Evolutionary conservation across 345 rosid genomes (phyloP), one percentile per base, ranked within the genome.

Genomic region (Pistacia vera): DNA sequence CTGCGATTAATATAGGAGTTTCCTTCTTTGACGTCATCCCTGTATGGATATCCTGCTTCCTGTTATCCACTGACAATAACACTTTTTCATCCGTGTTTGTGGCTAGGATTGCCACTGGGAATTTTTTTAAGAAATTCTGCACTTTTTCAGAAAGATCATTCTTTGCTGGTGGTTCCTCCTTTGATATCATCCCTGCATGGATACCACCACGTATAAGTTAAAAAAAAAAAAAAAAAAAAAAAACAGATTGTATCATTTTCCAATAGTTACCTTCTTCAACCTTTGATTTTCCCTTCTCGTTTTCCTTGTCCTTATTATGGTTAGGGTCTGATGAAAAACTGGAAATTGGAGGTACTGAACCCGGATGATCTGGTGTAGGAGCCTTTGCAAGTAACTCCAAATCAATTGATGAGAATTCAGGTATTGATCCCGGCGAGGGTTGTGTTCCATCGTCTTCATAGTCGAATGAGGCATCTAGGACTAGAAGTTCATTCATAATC

Each of bases 401-500:
- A 30, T 30, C 33, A 30, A 30, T 30, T 30, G 33, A 30, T 30
- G 33, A 30, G 33, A 30, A 30, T 30, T 30, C 33, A 2, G 33
- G 2, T 30, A 30, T 16, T 22, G 6, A 17, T 8, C 17, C 3
- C n/a, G 1, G 3, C 14, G 16, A 18, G 11, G 87, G 88, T 3
- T 16, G 33, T 8, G 25, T 3, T 35, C 86, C 87, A 11, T 51
- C 72, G 56, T 65, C 17, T 35, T 78, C 86, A 44, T 74, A 80
- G 68, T 80, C 77, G 11, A 78, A 83, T 59, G 57, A 3, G 0
- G 33, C 51, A 36, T 73, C 64, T 14, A 89, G 70, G 38, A 89
- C 64, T 14, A 89, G 70, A 46, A 89, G 81, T 49, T 86, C 73
- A n/a, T 80, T 71, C 90, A 89, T 60, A 41, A 87, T 18, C 74